A percentile compares a stretch with the other conserved stretches of the same genome.
These are phyloP conservation scores for Phylloporus rhodoxanthus DNA, from an alignment of 768 basidiomycete genomes.

Conservation along the genomic window DNA sequence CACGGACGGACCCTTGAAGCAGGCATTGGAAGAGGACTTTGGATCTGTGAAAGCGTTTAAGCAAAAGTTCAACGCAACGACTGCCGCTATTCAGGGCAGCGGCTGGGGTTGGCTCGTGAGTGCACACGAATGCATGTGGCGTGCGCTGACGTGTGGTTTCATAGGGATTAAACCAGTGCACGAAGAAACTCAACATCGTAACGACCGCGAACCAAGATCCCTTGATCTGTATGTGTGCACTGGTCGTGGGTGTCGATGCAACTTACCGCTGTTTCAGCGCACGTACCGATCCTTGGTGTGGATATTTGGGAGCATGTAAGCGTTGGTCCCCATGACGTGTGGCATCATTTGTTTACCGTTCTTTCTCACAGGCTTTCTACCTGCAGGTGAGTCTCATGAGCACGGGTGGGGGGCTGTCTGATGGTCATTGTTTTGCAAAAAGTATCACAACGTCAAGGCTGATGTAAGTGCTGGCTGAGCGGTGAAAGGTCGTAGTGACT, in stretches of 20 bases:
- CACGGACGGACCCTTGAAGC: constrained; percentile 60
- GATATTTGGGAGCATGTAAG: constrained; percentile 95
- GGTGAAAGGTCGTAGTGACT: background rate
- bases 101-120: constrained; percentile 97
- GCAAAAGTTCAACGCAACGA: constrained; percentile 77
- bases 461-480: constrained; percentile 55
- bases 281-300: constrained; percentile 88
- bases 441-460: constrained; percentile 90
- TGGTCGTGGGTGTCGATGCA: background rate
- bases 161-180: constrained; percentile 63
- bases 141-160: background rate
- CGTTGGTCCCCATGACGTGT: constrained; percentile 16
- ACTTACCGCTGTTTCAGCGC: constrained; percentile 42
- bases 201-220: constrained; percentile 98
- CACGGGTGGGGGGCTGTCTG: background rate
- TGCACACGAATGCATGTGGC: background rate
- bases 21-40: constrained; percentile 74
- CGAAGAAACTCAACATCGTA: constrained; percentile 78
- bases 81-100: constrained; percentile 91
- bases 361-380: constrained; percentile 57
- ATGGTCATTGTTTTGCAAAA: constrained; percentile 18
- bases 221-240: constrained; percentile 45
- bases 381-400: constrained; percentile 21
- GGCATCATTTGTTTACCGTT: constrained; percentile 1
- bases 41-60: constrained; percentile 85